phyloP scores from a whole-genome alignment of 176 grass and related monocot genomes.

The Elaeis guineensis region DNA sequence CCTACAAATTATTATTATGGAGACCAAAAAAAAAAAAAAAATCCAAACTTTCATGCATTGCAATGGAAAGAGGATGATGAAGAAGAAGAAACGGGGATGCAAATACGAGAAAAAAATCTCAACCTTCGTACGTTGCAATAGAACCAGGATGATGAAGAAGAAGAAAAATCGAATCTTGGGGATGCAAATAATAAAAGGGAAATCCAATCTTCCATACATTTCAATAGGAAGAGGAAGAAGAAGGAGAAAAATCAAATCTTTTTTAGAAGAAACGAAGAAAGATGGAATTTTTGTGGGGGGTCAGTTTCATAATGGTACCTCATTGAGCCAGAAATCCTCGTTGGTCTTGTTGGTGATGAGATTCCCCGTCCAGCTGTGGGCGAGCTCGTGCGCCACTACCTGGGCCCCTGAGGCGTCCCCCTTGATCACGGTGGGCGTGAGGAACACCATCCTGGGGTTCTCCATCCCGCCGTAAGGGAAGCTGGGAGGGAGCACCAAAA shows the following conservation, averaged over 20 bases:
- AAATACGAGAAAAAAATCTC: no score
- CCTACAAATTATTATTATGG: constrained; percentile 23
- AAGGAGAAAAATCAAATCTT: no score
- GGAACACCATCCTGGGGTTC: constrained; percentile 94
- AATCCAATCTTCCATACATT: no score
- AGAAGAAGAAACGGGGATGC: no score
- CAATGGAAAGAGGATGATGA: no score
- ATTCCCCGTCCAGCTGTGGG: constrained; percentile 90
- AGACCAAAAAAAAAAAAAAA: not conserved
- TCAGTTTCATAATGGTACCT: constrained; percentile 25
- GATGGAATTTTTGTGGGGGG: not conserved
- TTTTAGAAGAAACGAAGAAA: not conserved
- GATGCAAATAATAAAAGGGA: no score
- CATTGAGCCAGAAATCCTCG: constrained; percentile 94
- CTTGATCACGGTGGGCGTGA: constrained; percentile 71
- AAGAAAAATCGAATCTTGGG: no score
- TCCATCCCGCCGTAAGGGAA: constrained; percentile 95
- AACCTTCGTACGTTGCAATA: no score
- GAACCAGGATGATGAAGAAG: no score
- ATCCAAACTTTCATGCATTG: not conserved
- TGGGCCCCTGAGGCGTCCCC: constrained; percentile 70
- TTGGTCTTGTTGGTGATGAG: constrained; percentile 96
- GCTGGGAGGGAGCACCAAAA: constrained; percentile 76
- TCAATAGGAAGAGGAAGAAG: no score
- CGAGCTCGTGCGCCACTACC: constrained; percentile 86